Conservation (phyloP, 2,329 filamentous ascomycete genomes). For the Metarhizium humberi region DNA sequence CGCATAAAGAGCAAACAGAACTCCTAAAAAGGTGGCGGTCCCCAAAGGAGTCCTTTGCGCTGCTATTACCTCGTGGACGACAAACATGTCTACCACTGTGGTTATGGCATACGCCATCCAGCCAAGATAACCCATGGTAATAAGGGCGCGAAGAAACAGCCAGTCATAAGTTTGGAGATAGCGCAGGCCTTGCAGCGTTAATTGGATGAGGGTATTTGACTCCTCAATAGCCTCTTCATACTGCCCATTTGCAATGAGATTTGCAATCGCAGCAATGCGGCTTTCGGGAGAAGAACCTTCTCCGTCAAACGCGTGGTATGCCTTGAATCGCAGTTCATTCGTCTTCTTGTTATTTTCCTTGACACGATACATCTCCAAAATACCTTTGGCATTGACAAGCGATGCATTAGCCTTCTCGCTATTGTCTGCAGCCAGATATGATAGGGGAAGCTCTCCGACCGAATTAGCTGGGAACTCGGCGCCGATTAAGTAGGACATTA, state of each 20-base stretch:
- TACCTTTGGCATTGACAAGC: conserved; percentile 73
- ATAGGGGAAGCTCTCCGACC: conserved; percentile 81
- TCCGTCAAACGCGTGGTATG: conserved; percentile 62
- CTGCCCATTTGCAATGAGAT: conserved; percentile 54
- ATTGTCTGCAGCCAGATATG: conserved; percentile 64
- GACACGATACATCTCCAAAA: conserved; percentile 91
- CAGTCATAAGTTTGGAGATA: conserved; percentile 98
- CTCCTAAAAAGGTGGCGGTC: conserved; percentile 61
- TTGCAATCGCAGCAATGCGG: conserved; percentile 58
- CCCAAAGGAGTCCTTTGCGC: conserved; percentile 53
- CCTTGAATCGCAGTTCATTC: conserved; percentile 66
- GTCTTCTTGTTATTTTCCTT: conserved; percentile 80
- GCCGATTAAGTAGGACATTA: conserved; percentile 90
- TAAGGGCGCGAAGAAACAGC: conserved; percentile 83
- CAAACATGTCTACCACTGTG: conserved; percentile 79
- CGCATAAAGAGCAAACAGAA: conserved; percentile 67
- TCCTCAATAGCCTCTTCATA: conserved; percentile 72
- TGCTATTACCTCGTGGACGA: conserved; percentile 61
- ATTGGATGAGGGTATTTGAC: conserved; percentile 66
- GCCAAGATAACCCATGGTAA: conserved; percentile 84
- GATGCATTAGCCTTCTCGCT: conserved; percentile 77
- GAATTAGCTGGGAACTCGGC: conserved; percentile 92
- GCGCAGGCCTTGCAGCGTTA: conserved; percentile 72
- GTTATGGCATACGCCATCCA: conserved; percentile 93
- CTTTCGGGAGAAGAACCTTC: conserved; percentile 53